phyloP scores from a whole-genome alignment of 371 early-diverging fungal genomes.

The Mucor ambiguus region DNA sequence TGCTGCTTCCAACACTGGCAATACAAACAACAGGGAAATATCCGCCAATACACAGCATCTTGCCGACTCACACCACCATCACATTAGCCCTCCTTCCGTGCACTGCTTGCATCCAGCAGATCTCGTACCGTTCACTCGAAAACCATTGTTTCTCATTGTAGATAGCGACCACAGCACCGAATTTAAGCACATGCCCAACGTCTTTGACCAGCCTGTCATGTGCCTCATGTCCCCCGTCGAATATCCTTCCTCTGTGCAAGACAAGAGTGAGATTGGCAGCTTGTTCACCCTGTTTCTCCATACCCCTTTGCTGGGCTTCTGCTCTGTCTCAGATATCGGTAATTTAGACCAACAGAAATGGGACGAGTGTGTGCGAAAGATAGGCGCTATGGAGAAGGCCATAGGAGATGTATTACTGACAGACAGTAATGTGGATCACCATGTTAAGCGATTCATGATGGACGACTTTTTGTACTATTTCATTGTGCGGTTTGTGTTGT shows the following conservation, averaged over 20 bases:
- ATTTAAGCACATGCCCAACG: slow-evolving; percentile 76
- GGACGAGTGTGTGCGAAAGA: slow-evolving; percentile 54
- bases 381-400: slow-evolving; percentile 53
- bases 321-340: slow-evolving; percentile 68
- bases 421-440: slow-evolving; percentile 53
- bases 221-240: slow-evolving; percentile 88
- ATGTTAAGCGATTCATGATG: slow-evolving; percentile 72
- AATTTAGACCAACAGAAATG: slow-evolving; percentile 63
- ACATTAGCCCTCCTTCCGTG: slow-evolving; percentile 32
- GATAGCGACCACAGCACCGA: slow-evolving; percentile 86
- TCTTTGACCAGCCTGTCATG: slow-evolving; percentile 88
- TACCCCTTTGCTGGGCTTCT: slow-evolving; percentile 76
- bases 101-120: slow-evolving; percentile 90
- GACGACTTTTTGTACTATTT: slow-evolving; percentile 91
- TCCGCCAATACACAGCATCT: background rate
- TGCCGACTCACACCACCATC: background rate
- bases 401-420: slow-evolving; percentile 57
- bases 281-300: slow-evolving; percentile 93
- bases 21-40: background rate
- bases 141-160: slow-evolving; percentile 90
- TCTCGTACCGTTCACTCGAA: slow-evolving; percentile 89
- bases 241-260: slow-evolving; percentile 81
- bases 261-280: slow-evolving; percentile 82
- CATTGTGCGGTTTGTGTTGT: slow-evolving; percentile 82
- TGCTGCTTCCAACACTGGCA: background rate